Conservation (phyloP, 2,329 filamentous ascomycete species). For the Neonectria hederae region DNA sequence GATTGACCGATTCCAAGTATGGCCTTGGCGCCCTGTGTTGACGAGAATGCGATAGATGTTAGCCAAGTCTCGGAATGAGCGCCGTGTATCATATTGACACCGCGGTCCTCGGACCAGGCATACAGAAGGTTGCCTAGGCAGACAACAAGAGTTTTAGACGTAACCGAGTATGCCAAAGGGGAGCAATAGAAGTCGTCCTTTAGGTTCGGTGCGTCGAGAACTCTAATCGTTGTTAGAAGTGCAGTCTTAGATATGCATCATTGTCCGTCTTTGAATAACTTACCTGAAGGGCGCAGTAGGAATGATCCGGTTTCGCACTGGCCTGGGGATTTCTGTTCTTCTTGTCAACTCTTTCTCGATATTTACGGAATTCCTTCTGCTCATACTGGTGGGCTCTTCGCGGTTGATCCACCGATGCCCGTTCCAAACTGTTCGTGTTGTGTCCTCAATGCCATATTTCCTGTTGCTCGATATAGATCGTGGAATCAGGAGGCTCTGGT, state of each 20-base stretch:
- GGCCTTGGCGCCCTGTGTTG: slow-evolving; percentile 74
- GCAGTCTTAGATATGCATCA: not conserved
- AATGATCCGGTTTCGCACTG: slow-evolving; percentile 55
- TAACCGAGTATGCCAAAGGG: slow-evolving; percentile 83
- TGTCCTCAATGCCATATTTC: not conserved
- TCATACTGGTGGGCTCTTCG: slow-evolving; percentile 26
- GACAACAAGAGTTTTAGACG: slow-evolving; percentile 80
- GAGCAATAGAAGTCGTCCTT: slow-evolving; percentile 97
- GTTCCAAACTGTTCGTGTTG: slow-evolving; percentile 38
- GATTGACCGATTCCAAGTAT: slow-evolving; percentile 89
- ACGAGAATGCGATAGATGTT: slow-evolving; percentile 92
- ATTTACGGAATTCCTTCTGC: not conserved
- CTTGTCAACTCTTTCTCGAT: slow-evolving; percentile 14
- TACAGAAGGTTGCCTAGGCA: slow-evolving; percentile 84
- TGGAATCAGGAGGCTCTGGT: slow-evolving; percentile 26
- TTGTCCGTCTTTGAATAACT: not conserved
- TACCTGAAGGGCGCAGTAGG: slow-evolving; percentile 82
- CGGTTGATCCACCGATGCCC: slow-evolving; percentile 39
- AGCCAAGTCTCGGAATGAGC: slow-evolving; percentile 60
- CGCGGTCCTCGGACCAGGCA: slow-evolving; percentile 83
- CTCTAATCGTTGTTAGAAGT: slow-evolving; percentile 58
- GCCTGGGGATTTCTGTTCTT: slow-evolving; percentile 26
- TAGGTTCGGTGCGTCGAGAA: slow-evolving; percentile 88
- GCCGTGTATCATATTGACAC: slow-evolving; percentile 63
- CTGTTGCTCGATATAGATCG: slow-evolving; percentile 1